Evolutionary conservation across 768 basidiomycete genomes (phyloP).

Genomic region (Rhodosporidiobolus sp.): DNA sequence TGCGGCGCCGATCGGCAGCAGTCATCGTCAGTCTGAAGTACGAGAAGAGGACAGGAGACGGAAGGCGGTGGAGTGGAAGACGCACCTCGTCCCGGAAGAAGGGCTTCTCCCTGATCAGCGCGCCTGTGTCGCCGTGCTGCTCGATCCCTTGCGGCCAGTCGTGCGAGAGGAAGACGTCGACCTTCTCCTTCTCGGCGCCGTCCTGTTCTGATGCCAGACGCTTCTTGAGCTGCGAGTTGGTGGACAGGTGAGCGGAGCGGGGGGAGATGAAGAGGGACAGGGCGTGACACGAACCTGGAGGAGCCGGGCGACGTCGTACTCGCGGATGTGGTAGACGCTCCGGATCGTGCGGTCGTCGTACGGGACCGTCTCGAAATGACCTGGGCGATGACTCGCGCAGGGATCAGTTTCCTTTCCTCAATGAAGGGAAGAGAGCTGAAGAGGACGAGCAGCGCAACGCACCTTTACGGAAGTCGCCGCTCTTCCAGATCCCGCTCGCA

Average conservation of each 20-base stretch:
- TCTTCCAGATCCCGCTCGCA: constrained; percentile 86
- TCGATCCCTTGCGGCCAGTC: constrained; percentile 92
- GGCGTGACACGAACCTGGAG: constrained; percentile 53
- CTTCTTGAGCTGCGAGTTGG: constrained; percentile 24
- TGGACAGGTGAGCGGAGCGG: background rate
- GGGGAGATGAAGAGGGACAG: background rate
- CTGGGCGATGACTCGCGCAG: constrained; percentile 38
- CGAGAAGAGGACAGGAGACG: background rate
- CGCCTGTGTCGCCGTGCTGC: constrained; percentile 66
- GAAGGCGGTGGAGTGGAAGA: background rate
- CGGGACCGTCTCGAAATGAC: constrained; percentile 76
- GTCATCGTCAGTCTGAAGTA: background rate
- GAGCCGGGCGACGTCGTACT: constrained; percentile 74
- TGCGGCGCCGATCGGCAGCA: background rate
- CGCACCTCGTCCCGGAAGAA: constrained; percentile 66
- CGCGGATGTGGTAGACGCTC: constrained; percentile 85
- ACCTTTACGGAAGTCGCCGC: constrained; percentile 67
- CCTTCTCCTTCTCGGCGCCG: constrained; percentile 25
- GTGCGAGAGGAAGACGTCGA: constrained; percentile 83
- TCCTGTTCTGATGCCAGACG: background rate
- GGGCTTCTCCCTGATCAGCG: constrained; percentile 69
- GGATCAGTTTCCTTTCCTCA: background rate
- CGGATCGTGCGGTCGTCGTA: constrained; percentile 69
- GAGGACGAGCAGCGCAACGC: constrained; percentile 15
- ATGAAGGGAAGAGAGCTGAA: background rate